Base-by-base conservation (phyloP, 371 early-diverging fungal species). In the Rhizopus delemar region DNA sequence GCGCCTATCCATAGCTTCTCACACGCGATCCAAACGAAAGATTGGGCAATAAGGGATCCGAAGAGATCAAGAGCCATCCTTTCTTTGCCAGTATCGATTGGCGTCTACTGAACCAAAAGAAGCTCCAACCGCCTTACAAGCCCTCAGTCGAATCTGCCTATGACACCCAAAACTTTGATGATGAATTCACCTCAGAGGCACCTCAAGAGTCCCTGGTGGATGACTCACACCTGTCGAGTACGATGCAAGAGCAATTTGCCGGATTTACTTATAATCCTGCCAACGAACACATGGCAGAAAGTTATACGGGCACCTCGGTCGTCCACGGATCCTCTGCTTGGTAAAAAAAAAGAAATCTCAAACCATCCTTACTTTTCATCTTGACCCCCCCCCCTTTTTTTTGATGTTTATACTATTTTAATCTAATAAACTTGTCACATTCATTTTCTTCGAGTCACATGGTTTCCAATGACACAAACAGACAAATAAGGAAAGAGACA, bases 71-170 rank as follows among this genome's bases (percentile, higher is more conserved):
- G 80, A 75, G 73, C n/a, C 96, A 96, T 76, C 89, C 89, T 12
- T 97, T 95, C 86, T 97, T 96, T 79, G 88, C 90, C 46, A 87
- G 89, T 13, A 93, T 95, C 69, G 92, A 96, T 73, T 97, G 95
- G 94, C 79, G 85, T 22, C 86, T 84, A 51, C 73, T 97, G 46
- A 80, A 93, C 65, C 89, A 87, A 52, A 90, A 93, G 74, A 91
- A 94, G 74, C 83, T 92, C 65, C 88, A 89, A 46, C 98, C 98
- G 8, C 94, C 95, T 4, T 96, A 94, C 84, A 92, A 93, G 71
- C 97, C 96, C 11, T 86, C 86, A 41, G 95, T 97, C 6, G 90
- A 83, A 63, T 66, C 78, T 36, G 90, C 90, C 15, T 82, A 77
- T 16, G 94, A 93, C 61, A 90, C 91, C 0, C 83, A 88, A 39